Percentiles rank a stretch among this genome's conserved stretches.
These are phyloP conservation scores for Colletotrichum cereale DNA, from an alignment of 2,329 filamentous ascomycete species.

Conservation along the genomic window DNA sequence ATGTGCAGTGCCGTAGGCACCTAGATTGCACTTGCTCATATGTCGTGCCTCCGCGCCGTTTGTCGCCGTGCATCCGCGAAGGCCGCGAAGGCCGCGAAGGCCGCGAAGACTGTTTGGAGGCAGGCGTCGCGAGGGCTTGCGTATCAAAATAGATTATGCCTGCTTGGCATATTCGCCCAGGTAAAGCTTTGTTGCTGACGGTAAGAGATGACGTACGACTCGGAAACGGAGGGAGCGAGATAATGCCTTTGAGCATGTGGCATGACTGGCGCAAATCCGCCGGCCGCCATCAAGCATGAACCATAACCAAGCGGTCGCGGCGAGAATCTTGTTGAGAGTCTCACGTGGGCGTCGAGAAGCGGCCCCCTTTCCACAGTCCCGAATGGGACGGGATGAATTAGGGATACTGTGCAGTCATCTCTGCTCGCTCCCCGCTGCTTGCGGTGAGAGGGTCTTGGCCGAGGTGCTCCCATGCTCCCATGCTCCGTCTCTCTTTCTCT, in stretches of 20 bases:
- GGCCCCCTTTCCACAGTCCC: slow-evolving; percentile 33
- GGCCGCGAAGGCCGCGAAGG: not conserved
- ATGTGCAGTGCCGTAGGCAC: not conserved
- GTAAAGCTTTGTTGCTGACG: slow-evolving; percentile 31
- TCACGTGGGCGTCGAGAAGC: slow-evolving; percentile 33
- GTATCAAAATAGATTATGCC: slow-evolving; percentile 35
- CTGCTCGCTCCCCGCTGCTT: not conserved
- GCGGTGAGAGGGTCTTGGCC: slow-evolving; percentile 30
- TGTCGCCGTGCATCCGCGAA: not conserved
- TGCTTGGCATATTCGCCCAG: slow-evolving; percentile 31
- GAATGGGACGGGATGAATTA: slow-evolving; percentile 25
- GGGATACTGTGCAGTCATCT: slow-evolving; percentile 35
- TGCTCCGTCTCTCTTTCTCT: slow-evolving; percentile 21
- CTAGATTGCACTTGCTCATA: slow-evolving; percentile 5
- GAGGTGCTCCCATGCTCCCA: slow-evolving; percentile 36
- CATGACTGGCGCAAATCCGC: slow-evolving; percentile 28
- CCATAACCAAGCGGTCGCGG: slow-evolving; percentile 22
- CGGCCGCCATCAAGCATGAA: slow-evolving; percentile 32
- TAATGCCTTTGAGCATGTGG: slow-evolving; percentile 24
- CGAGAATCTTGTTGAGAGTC: slow-evolving; percentile 38
- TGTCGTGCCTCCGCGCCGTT: slow-evolving; percentile 1
- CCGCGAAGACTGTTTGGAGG: not conserved
- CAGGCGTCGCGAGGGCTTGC: not conserved
- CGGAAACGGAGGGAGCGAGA: slow-evolving; percentile 8
- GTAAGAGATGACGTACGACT: slow-evolving; percentile 39